Conservation (phyloP, 345 rosid genomes). For the Gossypium raimondii region DNA sequence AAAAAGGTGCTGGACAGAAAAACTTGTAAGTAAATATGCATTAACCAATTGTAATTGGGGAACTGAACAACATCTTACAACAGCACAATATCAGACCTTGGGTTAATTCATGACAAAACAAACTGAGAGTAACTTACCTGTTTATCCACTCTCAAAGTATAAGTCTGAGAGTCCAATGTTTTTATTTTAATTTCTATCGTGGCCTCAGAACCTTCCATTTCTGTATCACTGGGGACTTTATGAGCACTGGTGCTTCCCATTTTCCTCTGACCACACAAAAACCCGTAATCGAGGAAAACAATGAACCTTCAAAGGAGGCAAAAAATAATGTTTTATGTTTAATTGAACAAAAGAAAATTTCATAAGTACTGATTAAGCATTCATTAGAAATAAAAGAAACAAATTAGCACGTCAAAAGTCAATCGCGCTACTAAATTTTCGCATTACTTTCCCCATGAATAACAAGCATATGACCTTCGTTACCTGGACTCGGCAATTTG, state of each 20-base stretch:
- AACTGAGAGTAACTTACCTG: constrained; percentile 38
- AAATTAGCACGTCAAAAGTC: background rate
- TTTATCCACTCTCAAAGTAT: constrained; percentile 69
- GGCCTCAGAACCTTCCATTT: constrained; percentile 45
- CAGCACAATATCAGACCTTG: background rate
- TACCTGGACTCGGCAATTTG: too few relatives aligned
- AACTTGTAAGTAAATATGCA: background rate
- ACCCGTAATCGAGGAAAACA: constrained; percentile 20
- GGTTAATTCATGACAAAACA: constrained; percentile 7
- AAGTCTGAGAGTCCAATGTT: constrained; percentile 69
- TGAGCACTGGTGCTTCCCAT: constrained; percentile 49
- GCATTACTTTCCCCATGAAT: background rate
- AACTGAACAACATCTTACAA: background rate
- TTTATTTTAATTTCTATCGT: constrained; percentile 66
- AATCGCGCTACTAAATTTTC: background rate
- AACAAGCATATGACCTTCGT: background rate
- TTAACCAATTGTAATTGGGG: background rate
- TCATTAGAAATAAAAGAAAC: background rate
- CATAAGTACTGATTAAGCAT: background rate
- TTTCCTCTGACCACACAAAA: constrained; percentile 22
- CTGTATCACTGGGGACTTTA: constrained; percentile 28
- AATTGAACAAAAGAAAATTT: background rate
- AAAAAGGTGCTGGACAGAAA: background rate
- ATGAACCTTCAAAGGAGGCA: background rate
- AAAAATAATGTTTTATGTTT: background rate